Evolutionary conservation across 2,329 filamentous ascomycete species (phyloP).

Genomic region (Emergomyces pasteurianus): DNA sequence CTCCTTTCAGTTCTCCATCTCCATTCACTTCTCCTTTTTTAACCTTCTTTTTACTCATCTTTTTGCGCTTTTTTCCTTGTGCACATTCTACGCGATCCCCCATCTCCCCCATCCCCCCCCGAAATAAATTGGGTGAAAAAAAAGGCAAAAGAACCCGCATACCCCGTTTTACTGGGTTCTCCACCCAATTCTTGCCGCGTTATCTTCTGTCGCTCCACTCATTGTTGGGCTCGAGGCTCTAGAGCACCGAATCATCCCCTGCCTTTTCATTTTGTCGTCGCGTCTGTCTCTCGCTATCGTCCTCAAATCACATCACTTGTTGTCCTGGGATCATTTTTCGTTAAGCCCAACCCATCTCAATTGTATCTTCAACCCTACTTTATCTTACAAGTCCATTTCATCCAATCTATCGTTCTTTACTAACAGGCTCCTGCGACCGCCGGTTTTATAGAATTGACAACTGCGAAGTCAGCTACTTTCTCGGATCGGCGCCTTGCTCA

Average conservation of each 20-base stretch:
- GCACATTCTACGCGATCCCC: background rate
- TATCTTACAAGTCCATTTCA: background rate
- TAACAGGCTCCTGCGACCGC: background rate
- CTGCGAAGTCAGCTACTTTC: background rate
- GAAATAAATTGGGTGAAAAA: background rate
- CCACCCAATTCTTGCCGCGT: conserved; percentile 13
- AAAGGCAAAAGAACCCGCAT: conserved; percentile 1
- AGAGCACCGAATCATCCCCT: background rate
- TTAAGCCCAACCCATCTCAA: conserved; percentile 3
- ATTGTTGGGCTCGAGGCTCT: conserved; percentile 6
- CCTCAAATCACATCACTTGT: conserved; percentile 1
- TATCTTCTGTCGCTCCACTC: conserved; percentile 12
- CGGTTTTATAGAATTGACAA: conserved; percentile 2
- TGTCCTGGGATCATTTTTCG: background rate
- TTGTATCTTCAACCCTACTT: background rate
- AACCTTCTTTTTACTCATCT: background rate
- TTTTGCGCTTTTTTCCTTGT: background rate
- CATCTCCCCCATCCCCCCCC: background rate
- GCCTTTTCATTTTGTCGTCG: conserved; percentile 5
- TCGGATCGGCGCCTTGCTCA: background rate
- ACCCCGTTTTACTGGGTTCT: conserved; percentile 12
- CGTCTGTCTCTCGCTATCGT: conserved; percentile 3
- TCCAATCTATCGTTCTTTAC: background rate
- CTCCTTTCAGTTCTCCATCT: background rate
- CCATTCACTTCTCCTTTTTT: background rate